phyloP scores from a whole-genome alignment of 1,284 basidiomycete genomes.

The Sutorius eximius region DNA sequence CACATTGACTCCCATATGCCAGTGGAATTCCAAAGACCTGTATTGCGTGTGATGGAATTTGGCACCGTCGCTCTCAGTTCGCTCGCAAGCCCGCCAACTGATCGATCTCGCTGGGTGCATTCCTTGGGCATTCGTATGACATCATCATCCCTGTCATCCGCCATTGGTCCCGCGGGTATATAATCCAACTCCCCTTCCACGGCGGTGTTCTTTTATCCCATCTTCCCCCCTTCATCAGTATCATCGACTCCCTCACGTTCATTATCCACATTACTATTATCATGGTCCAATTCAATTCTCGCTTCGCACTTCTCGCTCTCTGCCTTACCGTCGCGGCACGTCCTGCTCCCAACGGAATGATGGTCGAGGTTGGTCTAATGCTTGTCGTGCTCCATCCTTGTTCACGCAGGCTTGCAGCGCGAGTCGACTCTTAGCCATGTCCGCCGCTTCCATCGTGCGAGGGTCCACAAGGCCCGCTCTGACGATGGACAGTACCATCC shows the following conservation, averaged over 20 bases:
- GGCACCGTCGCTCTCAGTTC: background rate
- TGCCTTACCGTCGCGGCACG: conserved; percentile 28
- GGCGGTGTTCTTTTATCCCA: conserved; percentile 1
- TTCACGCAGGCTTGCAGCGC: conserved; percentile 16
- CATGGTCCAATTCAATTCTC: conserved; percentile 32
- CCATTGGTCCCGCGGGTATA: conserved; percentile 26
- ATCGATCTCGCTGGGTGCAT: background rate
- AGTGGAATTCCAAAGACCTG: conserved; percentile 4
- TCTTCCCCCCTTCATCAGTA: conserved; percentile 16
- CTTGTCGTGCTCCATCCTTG: background rate
- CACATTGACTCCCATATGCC: background rate
- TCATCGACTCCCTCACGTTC: conserved; percentile 25
- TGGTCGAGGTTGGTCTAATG: conserved; percentile 15
- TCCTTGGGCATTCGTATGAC: conserved; percentile 17
- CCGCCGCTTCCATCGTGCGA: conserved; percentile 18
- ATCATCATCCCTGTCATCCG: conserved; percentile 23
- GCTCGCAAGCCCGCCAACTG: background rate
- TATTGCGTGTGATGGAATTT: background rate
- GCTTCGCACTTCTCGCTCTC: conserved; percentile 31
- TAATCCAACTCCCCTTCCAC: conserved; percentile 14
- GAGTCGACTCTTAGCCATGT: conserved; percentile 1
- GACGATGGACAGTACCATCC: conserved; percentile 22
- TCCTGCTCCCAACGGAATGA: conserved; percentile 13
- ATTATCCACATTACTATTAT: conserved; percentile 30
- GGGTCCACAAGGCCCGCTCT: conserved; percentile 8